A percentile compares a stretch with the other conserved stretches of the same genome.
phyloP scores from a whole-genome alignment of 345 rosid genomes.

The Hibiscus tridactylites region DNA sequence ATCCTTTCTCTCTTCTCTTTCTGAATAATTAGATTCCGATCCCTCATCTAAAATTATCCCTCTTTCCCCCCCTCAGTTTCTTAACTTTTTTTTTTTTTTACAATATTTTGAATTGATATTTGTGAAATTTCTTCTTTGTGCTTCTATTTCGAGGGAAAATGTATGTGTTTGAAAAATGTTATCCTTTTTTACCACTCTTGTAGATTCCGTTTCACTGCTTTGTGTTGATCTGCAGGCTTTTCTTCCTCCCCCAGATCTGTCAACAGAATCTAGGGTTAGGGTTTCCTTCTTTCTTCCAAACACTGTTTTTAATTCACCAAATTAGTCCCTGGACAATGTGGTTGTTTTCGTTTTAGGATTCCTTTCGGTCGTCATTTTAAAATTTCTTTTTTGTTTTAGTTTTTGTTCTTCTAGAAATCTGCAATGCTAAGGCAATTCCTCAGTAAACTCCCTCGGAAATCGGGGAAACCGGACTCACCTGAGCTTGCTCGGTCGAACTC shows the following conservation, averaged over 20 bases:
- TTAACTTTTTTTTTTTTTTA: background rate
- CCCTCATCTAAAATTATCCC: background rate
- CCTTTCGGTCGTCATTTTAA: background rate
- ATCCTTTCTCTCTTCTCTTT: background rate
- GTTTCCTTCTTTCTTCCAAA: background rate
- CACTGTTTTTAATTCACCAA: background rate
- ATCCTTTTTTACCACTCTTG: background rate
- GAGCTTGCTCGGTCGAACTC: conserved; percentile 41
- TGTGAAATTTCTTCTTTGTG: background rate
- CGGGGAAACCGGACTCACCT: conserved; percentile 42
- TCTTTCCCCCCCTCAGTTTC: conserved; percentile 1
- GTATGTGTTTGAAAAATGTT: background rate
- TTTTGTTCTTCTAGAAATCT: background rate
- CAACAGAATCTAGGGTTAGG: conserved; percentile 19
- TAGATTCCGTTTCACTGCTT: background rate
- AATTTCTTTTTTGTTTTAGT: background rate
- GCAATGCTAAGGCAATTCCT: conserved; percentile 67
- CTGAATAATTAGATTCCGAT: conserved; percentile 30
- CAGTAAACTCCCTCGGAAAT: conserved; percentile 62
- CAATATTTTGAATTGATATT: background rate
- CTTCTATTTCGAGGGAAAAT: background rate
- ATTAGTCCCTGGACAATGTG: conserved; percentile 15
- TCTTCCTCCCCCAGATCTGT: conserved; percentile 27
- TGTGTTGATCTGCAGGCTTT: background rate
- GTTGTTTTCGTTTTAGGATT: conserved; percentile 9